Conservation (phyloP, 331 rosid species). For the Pyrus hybrid region DNA sequence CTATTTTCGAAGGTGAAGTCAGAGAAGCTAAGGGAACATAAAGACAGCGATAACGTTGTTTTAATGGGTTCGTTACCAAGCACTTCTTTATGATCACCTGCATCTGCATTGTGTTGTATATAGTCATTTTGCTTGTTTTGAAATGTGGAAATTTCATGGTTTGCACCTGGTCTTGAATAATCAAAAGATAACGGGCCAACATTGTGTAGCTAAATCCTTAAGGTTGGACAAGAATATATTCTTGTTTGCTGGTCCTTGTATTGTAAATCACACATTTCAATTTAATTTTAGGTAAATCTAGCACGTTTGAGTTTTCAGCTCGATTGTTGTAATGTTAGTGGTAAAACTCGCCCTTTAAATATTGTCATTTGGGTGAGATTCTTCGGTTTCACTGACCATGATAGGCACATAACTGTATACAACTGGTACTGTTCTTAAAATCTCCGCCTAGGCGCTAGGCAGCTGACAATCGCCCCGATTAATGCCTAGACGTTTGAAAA, state of each 20-base stretch:
- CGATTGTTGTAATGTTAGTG: too few species aligned
- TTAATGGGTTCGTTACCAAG: slow-evolving; percentile 82
- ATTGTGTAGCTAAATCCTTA: not conserved
- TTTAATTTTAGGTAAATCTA: not conserved
- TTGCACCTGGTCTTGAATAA: slow-evolving; percentile 21
- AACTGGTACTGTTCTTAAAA: too few species aligned
- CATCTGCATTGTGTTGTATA: not conserved
- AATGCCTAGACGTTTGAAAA: too few species aligned
- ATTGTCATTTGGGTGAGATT: too few species aligned
- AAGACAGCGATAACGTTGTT: slow-evolving; percentile 52
- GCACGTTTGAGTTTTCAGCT: not conserved
- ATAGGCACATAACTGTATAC: too few species aligned
- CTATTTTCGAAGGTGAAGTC: slow-evolving; percentile 46
- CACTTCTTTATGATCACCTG: slow-evolving; percentile 32
- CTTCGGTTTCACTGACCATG: too few species aligned
- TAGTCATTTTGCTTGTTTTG: slow-evolving; percentile 9
- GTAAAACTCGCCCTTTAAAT: too few species aligned
- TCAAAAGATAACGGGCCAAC: slow-evolving; percentile 9
- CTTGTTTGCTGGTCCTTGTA: slow-evolving; percentile 20
- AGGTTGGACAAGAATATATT: not conserved
- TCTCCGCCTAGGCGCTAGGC: too few species aligned
- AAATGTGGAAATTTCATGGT: slow-evolving; percentile 6
- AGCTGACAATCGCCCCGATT: too few species aligned
- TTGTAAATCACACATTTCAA: not conserved
- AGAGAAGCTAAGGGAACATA: slow-evolving; percentile 32